Conservation (phyloP, 139 green algal species). For the Chlamydomonas incerta region DNA sequence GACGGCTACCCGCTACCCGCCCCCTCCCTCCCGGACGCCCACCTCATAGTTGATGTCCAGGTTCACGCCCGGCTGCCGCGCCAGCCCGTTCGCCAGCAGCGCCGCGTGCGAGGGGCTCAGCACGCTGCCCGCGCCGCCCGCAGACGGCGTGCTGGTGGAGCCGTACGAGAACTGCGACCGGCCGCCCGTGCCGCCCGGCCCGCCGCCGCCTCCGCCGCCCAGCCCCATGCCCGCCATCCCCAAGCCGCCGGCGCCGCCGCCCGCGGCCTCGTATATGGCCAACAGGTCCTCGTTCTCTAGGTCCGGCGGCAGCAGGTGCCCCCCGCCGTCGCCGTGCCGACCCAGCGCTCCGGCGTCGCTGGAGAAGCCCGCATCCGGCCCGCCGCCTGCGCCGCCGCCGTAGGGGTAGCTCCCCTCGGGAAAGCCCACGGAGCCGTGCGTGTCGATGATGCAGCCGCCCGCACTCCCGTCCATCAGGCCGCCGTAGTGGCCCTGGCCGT, state of each 20-base stretch:
- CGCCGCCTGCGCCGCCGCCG: not conserved
- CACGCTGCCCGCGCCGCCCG: not conserved
- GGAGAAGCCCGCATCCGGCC: not conserved
- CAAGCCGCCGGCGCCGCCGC: not conserved
- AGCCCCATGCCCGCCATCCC: too few species aligned
- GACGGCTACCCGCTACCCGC: too few species aligned
- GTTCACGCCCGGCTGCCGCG: conserved; percentile 15
- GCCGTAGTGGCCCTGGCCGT: too few species aligned
- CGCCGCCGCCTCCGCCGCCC: too few species aligned
- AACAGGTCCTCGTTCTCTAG: not conserved
- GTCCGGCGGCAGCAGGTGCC: not conserved
- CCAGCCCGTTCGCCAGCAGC: not conserved
- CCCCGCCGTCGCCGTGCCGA: not conserved
- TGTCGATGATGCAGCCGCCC: too few species aligned
- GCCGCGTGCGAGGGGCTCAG: not conserved
- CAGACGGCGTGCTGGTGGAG: not conserved
- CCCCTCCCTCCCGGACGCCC: not conserved
- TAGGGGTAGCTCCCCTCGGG: not conserved
- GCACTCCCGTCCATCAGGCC: not conserved
- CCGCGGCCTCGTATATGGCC: not conserved
- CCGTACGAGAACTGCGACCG: not conserved
- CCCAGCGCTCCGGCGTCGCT: conserved; percentile 1
- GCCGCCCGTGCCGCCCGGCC: too few species aligned
- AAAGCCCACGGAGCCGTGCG: not conserved
- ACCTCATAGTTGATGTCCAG: conserved; percentile 27